phyloP scores from a whole-genome alignment of 768 basidiomycete species.

The Punctularia strigosozonata region DNA sequence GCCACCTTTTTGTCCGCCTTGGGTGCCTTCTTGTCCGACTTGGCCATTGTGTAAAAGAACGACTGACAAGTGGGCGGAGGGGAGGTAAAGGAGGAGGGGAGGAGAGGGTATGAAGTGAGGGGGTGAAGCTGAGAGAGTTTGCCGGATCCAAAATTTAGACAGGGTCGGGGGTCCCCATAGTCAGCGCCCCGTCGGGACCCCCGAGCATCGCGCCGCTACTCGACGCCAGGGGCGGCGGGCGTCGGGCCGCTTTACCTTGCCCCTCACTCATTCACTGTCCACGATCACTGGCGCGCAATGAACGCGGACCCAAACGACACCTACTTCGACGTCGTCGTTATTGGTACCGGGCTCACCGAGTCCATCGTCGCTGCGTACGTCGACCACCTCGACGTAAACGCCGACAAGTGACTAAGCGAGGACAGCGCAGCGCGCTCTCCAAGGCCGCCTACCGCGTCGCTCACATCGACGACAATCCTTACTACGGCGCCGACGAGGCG shows the following conservation, averaged over 20 bases:
- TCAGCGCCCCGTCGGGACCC: too few relatives aligned
- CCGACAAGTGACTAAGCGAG: too few relatives aligned
- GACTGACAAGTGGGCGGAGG: slow-evolving; percentile 5
- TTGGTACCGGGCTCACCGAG: slow-evolving; percentile 76
- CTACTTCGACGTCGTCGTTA: slow-evolving; percentile 55
- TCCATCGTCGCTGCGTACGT: slow-evolving; percentile 86
- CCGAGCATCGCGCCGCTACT: too few relatives aligned
- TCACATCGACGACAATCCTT: slow-evolving; percentile 74
- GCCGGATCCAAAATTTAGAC: slow-evolving; percentile 8
- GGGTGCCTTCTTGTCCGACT: slow-evolving; percentile 20
- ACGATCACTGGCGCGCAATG: too few relatives aligned
- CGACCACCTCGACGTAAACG: slow-evolving; percentile 1
- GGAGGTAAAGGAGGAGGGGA: slow-evolving; percentile 3
- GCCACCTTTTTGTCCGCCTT: slow-evolving; percentile 22
- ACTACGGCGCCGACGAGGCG: slow-evolving; percentile 81
- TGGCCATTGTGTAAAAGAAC: slow-evolving; percentile 21
- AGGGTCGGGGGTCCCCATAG: neutral
- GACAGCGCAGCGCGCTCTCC: slow-evolving; percentile 85
- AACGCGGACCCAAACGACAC: too few relatives aligned
- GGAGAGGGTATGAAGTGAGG: neutral
- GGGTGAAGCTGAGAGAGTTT: slow-evolving; percentile 8
- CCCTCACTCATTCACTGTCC: too few relatives aligned
- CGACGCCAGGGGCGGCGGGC: too few relatives aligned
- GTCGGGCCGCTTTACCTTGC: too few relatives aligned
- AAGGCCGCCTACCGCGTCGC: slow-evolving; percentile 83